These are phyloP conservation scores for Plenodomus lindquistii DNA, from an alignment of 2,329 filamentous ascomycete genomes.

Conservation along the genomic window DNA sequence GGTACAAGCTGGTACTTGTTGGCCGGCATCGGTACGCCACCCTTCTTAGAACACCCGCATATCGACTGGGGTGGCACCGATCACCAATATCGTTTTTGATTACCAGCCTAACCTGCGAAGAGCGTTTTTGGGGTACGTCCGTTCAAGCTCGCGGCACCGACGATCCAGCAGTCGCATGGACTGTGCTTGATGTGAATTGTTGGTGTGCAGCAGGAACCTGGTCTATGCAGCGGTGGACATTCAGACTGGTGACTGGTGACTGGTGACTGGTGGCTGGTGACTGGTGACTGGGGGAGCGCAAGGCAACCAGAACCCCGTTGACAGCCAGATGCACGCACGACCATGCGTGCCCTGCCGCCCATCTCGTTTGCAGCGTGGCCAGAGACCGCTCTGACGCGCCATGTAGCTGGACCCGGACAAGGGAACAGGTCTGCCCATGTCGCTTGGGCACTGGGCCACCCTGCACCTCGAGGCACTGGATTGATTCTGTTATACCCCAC, in stretches of 20 bases:
- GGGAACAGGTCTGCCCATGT: slow-evolving; percentile 34
- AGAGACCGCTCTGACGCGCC: slow-evolving; percentile 40
- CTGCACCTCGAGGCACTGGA: slow-evolving; percentile 37
- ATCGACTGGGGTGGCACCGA: slow-evolving; percentile 40
- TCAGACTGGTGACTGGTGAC: slow-evolving; percentile 32
- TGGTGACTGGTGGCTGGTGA: slow-evolving; percentile 33
- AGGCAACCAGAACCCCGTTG: slow-evolving; percentile 25
- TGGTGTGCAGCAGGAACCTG: slow-evolving; percentile 31
- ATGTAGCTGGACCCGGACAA: slow-evolving; percentile 40
- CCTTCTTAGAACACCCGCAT: slow-evolving; percentile 25
- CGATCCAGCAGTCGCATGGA: slow-evolving; percentile 41
- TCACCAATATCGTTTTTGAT: slow-evolving; percentile 46
- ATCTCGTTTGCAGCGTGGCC: slow-evolving; percentile 44
- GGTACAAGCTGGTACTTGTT: slow-evolving; percentile 37
- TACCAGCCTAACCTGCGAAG: slow-evolving; percentile 38
- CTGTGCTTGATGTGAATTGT: slow-evolving; percentile 44
- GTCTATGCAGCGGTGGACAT: slow-evolving; percentile 27
- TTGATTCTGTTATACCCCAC: slow-evolving; percentile 42
- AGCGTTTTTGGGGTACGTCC: slow-evolving; percentile 36
- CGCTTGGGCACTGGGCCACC: slow-evolving; percentile 38
- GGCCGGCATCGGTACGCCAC: slow-evolving; percentile 38
- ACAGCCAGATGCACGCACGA: slow-evolving; percentile 29
- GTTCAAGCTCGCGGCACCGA: slow-evolving; percentile 41
- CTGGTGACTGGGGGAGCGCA: slow-evolving; percentile 31
- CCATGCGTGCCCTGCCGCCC: slow-evolving; percentile 30